Conservation (phyloP, 352 stramenopile genomes). For the Pythium phragmitis region DNA sequence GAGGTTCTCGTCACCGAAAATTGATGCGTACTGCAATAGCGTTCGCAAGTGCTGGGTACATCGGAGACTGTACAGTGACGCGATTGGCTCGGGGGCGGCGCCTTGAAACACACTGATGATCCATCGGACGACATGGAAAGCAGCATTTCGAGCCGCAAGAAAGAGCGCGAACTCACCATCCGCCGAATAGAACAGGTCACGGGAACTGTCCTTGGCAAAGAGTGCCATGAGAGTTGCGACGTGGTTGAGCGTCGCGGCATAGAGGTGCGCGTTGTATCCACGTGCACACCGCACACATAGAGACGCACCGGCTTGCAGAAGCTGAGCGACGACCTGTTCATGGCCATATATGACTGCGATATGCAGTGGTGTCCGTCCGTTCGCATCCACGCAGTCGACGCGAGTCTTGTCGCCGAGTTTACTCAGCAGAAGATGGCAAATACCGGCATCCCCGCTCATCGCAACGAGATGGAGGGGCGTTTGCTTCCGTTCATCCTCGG, state of each 20-base stretch:
- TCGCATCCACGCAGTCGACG: slow-evolving; percentile 35
- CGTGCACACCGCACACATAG: slow-evolving; percentile 31
- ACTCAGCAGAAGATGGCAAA: slow-evolving; percentile 43
- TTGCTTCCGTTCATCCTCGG: slow-evolving; percentile 40
- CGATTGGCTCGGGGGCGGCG: neutral
- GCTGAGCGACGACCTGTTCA: slow-evolving; percentile 36
- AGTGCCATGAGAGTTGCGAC: slow-evolving; percentile 49
- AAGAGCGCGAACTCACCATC: slow-evolving; percentile 47
- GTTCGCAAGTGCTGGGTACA: slow-evolving; percentile 33
- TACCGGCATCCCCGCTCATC: slow-evolving; percentile 34
- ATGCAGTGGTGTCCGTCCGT: slow-evolving; percentile 48
- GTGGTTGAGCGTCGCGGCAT: slow-evolving; percentile 49
- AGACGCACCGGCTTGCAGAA: slow-evolving; percentile 42
- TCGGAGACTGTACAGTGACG: slow-evolving; percentile 7
- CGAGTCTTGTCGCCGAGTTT: slow-evolving; percentile 18
- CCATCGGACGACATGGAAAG: slow-evolving; percentile 56
- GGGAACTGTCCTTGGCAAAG: slow-evolving; percentile 23
- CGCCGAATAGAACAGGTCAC: slow-evolving; percentile 27
- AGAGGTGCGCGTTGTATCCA: slow-evolving; percentile 48
- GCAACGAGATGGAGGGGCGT: slow-evolving; percentile 55
- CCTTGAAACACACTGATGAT: slow-evolving; percentile 36
- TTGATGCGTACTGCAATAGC: slow-evolving; percentile 50
- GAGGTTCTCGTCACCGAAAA: slow-evolving; percentile 40
- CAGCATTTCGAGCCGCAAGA: slow-evolving; percentile 36
- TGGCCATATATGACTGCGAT: slow-evolving; percentile 47